phyloP scores from a whole-genome alignment of 2,329 filamentous ascomycete species.

The Aureobasidium uvarum region DNA sequence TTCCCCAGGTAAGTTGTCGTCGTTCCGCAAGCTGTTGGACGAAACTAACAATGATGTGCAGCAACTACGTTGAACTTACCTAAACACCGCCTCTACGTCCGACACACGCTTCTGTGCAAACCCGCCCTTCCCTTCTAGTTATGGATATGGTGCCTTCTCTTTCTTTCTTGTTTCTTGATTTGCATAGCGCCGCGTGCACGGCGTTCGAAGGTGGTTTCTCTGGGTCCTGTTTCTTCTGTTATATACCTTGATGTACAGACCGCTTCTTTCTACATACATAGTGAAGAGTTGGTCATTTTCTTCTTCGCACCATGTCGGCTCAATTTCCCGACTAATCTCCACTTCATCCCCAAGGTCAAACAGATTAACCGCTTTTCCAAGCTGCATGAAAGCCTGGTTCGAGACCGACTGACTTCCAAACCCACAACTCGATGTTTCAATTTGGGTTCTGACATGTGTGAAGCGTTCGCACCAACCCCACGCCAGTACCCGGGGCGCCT shows the following conservation, averaged over 20 bases:
- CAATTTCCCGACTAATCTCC: neutral
- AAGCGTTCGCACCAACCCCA: conserved; percentile 18
- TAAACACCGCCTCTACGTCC: conserved; percentile 6
- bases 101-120: neutral
- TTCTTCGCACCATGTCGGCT: neutral
- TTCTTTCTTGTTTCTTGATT: neutral
- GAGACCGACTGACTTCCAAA: neutral
- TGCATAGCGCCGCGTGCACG: conserved; percentile 25
- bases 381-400: conserved; percentile 3
- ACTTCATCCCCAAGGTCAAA: neutral
- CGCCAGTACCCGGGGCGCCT: conserved; percentile 6
- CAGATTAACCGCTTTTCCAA: no score
- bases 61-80: conserved; percentile 38
- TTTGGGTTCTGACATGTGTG: neutral
- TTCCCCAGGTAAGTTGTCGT: conserved; percentile 69
- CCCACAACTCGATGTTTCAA: neutral
- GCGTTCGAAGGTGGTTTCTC: conserved; percentile 11
- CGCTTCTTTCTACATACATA: neutral
- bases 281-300: conserved; percentile 6
- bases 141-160: neutral
- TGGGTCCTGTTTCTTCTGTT: conserved; percentile 14
- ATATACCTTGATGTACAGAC: conserved; percentile 22
- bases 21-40: neutral
- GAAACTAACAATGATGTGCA: conserved; percentile 15
- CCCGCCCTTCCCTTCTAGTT: neutral